Percentiles rank a stretch among this genome's conserved stretches.
phyloP scores from a whole-genome alignment of 495 filamentous ascomycete genomes.

The Platismatia glauca region DNA sequence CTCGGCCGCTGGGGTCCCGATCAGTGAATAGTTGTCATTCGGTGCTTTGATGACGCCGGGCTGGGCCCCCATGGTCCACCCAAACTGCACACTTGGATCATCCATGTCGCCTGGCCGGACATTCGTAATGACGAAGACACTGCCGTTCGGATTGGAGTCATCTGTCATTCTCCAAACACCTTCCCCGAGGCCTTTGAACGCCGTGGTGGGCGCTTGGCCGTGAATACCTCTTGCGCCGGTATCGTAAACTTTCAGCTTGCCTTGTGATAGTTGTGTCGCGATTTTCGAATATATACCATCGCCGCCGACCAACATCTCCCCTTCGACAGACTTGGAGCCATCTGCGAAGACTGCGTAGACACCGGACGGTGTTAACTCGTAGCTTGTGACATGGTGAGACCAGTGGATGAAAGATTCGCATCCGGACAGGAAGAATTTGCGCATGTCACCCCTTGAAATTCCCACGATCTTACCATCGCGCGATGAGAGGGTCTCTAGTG shows the following conservation, averaged over 20 bases:
- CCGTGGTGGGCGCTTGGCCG: constrained; percentile 44
- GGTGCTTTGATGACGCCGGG: constrained; percentile 42
- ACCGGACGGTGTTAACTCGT: constrained; percentile 37
- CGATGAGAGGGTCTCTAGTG: constrained; percentile 28
- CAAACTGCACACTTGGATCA: constrained; percentile 42
- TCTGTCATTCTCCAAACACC: constrained; percentile 42
- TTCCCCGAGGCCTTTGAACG: constrained; percentile 46
- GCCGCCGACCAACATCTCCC: constrained; percentile 41
- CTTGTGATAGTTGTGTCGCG: constrained; percentile 41
- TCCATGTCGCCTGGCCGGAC: constrained; percentile 47
- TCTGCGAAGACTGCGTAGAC: constrained; percentile 40
- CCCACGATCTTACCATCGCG: constrained; percentile 43
- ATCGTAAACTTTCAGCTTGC: constrained; percentile 43
- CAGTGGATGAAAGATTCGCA: constrained; percentile 40
- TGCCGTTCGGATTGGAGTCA: constrained; percentile 30
- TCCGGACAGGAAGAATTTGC: constrained; percentile 38
- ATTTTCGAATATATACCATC: constrained; percentile 45
- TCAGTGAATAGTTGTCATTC: constrained; percentile 42
- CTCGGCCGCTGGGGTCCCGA: constrained; percentile 41
- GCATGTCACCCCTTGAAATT: constrained; percentile 44
- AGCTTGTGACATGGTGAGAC: constrained; percentile 39
- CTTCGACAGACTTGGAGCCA: constrained; percentile 41
- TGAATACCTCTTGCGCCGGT: constrained; percentile 48
- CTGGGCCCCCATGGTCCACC: constrained; percentile 46
- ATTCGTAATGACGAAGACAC: constrained; percentile 45